A percentile compares a stretch with the other conserved stretches of the same genome.
These are phyloP conservation scores for Endocarpon pusillum DNA, from an alignment of 495 filamentous ascomycete genomes.

Conservation along the genomic window DNA sequence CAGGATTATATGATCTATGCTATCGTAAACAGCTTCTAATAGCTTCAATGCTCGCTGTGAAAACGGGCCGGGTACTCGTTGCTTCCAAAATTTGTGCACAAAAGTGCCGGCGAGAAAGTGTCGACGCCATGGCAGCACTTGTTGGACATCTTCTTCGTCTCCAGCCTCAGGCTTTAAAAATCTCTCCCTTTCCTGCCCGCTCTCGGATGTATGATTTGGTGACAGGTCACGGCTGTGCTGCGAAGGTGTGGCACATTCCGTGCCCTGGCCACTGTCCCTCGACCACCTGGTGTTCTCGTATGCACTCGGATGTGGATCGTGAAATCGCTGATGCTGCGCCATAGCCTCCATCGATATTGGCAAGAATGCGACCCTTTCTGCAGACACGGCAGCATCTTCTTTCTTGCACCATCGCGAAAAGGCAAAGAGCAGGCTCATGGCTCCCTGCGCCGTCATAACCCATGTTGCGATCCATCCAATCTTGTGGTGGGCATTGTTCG, in stretches of 20 bases:
- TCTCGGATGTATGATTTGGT: slow-evolving; percentile 32
- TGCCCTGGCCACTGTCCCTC: slow-evolving; percentile 78
- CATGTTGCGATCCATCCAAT: slow-evolving; percentile 75
- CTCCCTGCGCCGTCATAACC: slow-evolving; percentile 48
- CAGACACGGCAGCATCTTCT: slow-evolving; percentile 11
- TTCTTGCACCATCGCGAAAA: slow-evolving; percentile 24
- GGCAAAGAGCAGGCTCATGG: slow-evolving; percentile 45
- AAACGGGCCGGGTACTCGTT: slow-evolving; percentile 36
- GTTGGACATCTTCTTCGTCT: slow-evolving; percentile 25
- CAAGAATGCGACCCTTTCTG: slow-evolving; percentile 37
- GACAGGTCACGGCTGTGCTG: slow-evolving; percentile 49
- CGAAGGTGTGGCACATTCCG: slow-evolving; percentile 53
- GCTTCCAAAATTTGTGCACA: no score
- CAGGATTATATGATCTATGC: slow-evolving; percentile 45
- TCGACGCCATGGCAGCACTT: no score
- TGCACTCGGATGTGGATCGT: slow-evolving; percentile 21
- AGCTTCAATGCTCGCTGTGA: slow-evolving; percentile 42
- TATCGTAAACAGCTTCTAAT: slow-evolving; percentile 37
- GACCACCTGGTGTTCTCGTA: slow-evolving; percentile 46
- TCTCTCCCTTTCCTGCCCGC: slow-evolving; percentile 33
- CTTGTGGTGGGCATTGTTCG: slow-evolving; percentile 75
- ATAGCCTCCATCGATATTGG: slow-evolving; percentile 53
- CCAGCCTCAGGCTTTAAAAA: slow-evolving; percentile 37
- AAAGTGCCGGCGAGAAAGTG: slow-evolving; percentile 17
- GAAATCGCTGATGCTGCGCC: slow-evolving; percentile 40